Base-by-base conservation (phyloP, 176 grass and related monocot species). In the Zoysia pacifica region DNA sequence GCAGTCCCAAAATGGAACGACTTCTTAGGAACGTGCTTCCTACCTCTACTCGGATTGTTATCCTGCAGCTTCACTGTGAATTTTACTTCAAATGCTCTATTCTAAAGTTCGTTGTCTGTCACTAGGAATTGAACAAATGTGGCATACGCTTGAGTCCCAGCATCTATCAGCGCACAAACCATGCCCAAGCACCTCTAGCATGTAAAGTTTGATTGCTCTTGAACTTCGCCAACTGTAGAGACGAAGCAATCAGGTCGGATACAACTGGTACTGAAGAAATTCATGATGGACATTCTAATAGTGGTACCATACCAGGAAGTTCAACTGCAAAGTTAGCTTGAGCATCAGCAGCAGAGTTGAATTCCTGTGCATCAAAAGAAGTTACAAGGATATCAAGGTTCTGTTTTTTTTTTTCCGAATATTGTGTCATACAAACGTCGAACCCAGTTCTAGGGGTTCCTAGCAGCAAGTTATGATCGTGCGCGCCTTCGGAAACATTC, bases 251-350 rank as follows among this genome's bases (percentile, higher is more conserved):
- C 86, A 87, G 70, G 76, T 41, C 20, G 10, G 44, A 75, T 61
- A 40, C 39, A 42, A 28, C 18, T 73, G 2, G 18, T 2, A 73
- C 13, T 78, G 13, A 12, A 77, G 18, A 61, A 49, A 48, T 67
- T 56, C 6, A 28, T 7, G 61, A 50, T 45, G 44, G 37, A 62
- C 56, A 35, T 61, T 61, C 52, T 20, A 35, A 16, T 4, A 60
- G 18, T 0, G 54, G 19, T 71, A 65, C 3, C 38, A 28, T 83
- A 88, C 80, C 86, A 79, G 74, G 62, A 75, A 88, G 86, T 74
- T 79, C 69, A 60, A 67, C 69, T 44, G 75, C 86, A 80, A 80
- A 75, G 76, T 88, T 84, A 40, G 86, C 76, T 37, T 88, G 81
- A 62, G 72, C 70, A 62, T 88, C 86, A 42, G 76, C 81, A 48